Evolutionary conservation across 2,329 filamentous ascomycete species (phyloP).

Genomic region (Rutstroemia sp.): DNA sequence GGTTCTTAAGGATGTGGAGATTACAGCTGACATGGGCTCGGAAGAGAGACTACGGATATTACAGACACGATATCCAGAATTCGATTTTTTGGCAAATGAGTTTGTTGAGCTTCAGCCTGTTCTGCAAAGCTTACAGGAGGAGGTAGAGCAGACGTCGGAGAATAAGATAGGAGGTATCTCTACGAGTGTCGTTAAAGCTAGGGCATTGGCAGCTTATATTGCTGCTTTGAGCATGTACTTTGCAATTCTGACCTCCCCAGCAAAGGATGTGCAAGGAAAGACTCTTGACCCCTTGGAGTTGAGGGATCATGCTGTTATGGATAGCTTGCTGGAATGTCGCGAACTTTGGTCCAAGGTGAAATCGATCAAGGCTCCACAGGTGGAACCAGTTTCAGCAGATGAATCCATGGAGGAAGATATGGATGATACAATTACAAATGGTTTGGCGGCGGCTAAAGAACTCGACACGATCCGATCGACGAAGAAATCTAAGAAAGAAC

Average conservation of each 20-base stretch:
- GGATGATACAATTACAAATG: constrained; percentile 23
- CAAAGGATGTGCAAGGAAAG: constrained; percentile 44
- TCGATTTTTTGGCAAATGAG: constrained; percentile 78
- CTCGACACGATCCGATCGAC: neutral
- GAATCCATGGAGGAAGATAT: constrained; percentile 16
- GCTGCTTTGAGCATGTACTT: constrained; percentile 90
- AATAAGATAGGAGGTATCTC: constrained; percentile 20
- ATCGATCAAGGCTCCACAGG: constrained; percentile 40
- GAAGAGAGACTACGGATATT: constrained; percentile 72
- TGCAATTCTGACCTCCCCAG: constrained; percentile 78
- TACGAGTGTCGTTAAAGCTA: constrained; percentile 56
- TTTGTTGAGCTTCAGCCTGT: constrained; percentile 42
- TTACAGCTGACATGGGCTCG: constrained; percentile 69
- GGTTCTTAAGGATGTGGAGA: constrained; percentile 74
- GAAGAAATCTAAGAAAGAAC: constrained; percentile 26
- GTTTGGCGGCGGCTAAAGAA: neutral
- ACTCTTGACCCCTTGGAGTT: constrained; percentile 71
- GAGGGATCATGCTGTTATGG: constrained; percentile 87
- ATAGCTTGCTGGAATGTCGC: constrained; percentile 70
- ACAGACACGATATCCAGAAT: constrained; percentile 80
- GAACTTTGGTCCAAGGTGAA: constrained; percentile 73
- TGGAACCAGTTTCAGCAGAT: constrained; percentile 28
- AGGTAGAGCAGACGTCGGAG: constrained; percentile 36
- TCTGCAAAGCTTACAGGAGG: constrained; percentile 50
- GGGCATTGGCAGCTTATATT: constrained; percentile 78